Percentiles rank a stretch among this genome's conserved stretches.
Conservation (phyloP, 164 flowering plant genomes). For the Aristolochia californica region DNA sequence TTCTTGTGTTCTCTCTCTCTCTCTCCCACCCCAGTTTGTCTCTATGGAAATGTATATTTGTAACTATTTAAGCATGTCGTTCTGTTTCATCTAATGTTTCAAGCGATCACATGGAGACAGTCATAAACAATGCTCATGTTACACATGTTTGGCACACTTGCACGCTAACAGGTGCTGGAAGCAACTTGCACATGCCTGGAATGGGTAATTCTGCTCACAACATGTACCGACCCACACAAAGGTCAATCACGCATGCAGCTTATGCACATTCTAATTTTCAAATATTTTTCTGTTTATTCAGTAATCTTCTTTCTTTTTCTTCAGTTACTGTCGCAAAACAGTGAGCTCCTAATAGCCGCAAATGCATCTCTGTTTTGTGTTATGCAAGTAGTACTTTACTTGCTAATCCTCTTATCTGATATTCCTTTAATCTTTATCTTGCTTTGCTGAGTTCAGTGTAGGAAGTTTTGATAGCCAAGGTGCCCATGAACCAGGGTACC, state of each 20-base stretch:
- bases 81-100: not conserved
- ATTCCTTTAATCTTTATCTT: not conserved
- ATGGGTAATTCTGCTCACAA: constrained; percentile 85
- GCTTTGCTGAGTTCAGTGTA: constrained; percentile 30
- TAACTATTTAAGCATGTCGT: not conserved
- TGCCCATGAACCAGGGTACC: not conserved
- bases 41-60: not conserved
- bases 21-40: not conserved
- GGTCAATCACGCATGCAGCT: constrained; percentile 92
- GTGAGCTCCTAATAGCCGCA: constrained; percentile 8
- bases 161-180: constrained; percentile 98
- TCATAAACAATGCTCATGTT: constrained; percentile 64
- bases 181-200: constrained; percentile 83
- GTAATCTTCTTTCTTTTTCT: not conserved
- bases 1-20: not conserved
- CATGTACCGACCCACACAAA: constrained; percentile 88
- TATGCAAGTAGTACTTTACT: constrained; percentile 6
- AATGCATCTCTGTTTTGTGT: constrained; percentile 14
- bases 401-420: not conserved
- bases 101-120: constrained; percentile 11
- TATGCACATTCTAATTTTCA: constrained; percentile 46
- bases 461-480: constrained; percentile 9
- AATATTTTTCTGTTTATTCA: not conserved
- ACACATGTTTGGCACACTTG: constrained; percentile 94
- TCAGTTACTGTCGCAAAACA: not conserved